Evolutionary conservation across 371 early-diverging fungal species (phyloP).

Genomic region (Lichtheimia ramosa): DNA sequence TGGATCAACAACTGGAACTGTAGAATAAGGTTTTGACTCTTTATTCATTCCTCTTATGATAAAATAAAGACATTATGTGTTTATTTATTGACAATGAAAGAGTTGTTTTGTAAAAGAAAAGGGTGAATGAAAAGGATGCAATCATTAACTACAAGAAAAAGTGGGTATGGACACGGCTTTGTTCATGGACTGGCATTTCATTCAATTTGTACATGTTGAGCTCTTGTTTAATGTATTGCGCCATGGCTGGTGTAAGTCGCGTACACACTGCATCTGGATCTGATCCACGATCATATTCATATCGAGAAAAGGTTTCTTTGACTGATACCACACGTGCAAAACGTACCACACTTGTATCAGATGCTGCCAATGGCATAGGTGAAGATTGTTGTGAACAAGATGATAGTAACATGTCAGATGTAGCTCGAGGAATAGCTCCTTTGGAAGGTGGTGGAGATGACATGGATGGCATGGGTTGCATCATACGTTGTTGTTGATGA

Average conservation of each 20-base stretch:
- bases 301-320: slow-evolving; percentile 62
- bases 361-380: background rate
- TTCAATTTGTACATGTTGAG: slow-evolving; percentile 69
- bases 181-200: slow-evolving; percentile 75
- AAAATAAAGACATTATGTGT: too few relatives aligned
- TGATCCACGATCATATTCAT: slow-evolving; percentile 70
- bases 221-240: slow-evolving; percentile 69
- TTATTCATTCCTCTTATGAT: too few relatives aligned
- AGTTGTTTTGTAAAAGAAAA: too few relatives aligned
- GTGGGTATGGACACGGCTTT: slow-evolving; percentile 66
- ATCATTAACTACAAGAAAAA: slow-evolving; percentile 51
- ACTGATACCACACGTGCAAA: slow-evolving; percentile 33
- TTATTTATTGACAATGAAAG: too few relatives aligned
- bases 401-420: too few relatives aligned
- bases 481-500: background rate
- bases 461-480: too few relatives aligned
- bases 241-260: slow-evolving; percentile 58
- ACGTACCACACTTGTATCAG: slow-evolving; percentile 12
- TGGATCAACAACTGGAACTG: too few relatives aligned
- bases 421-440: too few relatives aligned
- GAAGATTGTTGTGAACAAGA: slow-evolving; percentile 1
- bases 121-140: too few relatives aligned
- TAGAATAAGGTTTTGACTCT: too few relatives aligned
- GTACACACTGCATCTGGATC: slow-evolving; percentile 56
- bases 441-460: too few relatives aligned